Evolutionary conservation across 192 early-diverging fungal genomes (phyloP).

Genomic region (Podila epicladia): DNA sequence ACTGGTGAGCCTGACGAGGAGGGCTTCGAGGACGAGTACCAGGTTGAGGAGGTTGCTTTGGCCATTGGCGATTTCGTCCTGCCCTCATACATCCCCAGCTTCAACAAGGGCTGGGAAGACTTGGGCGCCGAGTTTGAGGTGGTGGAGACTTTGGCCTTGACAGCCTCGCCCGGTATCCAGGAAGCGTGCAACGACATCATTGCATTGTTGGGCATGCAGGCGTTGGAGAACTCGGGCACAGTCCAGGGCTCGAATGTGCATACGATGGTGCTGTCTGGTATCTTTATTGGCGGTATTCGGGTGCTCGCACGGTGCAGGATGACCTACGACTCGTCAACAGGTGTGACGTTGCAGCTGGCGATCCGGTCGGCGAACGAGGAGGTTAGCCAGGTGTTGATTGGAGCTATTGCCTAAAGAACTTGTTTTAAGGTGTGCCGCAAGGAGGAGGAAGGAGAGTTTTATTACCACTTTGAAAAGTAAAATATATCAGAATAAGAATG

Average conservation of each 20-base stretch:
- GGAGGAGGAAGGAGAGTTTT: too few species aligned
- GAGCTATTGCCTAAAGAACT: conserved; percentile 73
- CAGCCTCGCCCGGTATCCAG: conserved; percentile 77
- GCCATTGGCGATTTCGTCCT: conserved; percentile 89
- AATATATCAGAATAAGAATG: too few species aligned
- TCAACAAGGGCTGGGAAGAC: conserved; percentile 82
- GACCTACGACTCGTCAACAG: conserved; percentile 82
- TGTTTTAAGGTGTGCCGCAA: neutral
- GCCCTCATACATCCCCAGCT: conserved; percentile 85
- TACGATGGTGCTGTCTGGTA: conserved; percentile 85
- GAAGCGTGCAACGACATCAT: conserved; percentile 77
- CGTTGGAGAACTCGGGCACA: conserved; percentile 75
- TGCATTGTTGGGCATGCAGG: conserved; percentile 88
- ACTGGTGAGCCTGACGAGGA: conserved; percentile 93
- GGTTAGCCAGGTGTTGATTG: conserved; percentile 79
- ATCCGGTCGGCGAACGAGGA: conserved; percentile 75
- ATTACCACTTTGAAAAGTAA: too few species aligned
- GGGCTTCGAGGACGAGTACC: conserved; percentile 96
- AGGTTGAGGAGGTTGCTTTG: conserved; percentile 90
- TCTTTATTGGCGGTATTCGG: conserved; percentile 82
- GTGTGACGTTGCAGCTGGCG: conserved; percentile 93
- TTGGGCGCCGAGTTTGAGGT: conserved; percentile 76
- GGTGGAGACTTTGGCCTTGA: conserved; percentile 90
- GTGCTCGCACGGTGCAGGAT: conserved; percentile 88
- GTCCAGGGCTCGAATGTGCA: conserved; percentile 84